phyloP scores from a whole-genome alignment of 169 alveolate genomes.

The Ichthyophthirius multifiliis region DNA sequence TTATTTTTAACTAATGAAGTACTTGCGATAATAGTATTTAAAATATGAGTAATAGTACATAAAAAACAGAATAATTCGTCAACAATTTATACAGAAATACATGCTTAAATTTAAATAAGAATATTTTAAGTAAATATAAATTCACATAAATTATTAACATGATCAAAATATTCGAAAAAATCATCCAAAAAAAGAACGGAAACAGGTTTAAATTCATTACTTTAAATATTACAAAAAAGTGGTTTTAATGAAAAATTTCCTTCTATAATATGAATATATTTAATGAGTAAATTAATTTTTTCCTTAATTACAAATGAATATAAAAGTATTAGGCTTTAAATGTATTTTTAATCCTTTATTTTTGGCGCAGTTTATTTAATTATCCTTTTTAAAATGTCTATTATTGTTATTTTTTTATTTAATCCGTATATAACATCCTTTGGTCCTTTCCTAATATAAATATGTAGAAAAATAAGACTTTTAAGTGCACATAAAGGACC shows the following conservation, averaged over 20 bases:
- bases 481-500: too few relatives aligned
- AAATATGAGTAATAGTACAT: conserved; percentile 11
- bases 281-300: background rate
- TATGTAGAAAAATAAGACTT: conserved; percentile 4
- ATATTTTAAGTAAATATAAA: background rate
- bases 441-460: conserved; percentile 40
- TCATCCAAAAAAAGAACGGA: conserved; percentile 9
- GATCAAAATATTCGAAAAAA: conserved; percentile 9
- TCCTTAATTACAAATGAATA: conserved; percentile 1
- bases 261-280: background rate
- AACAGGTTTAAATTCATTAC: conserved; percentile 12
- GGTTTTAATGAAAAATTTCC: conserved; percentile 13
- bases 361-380: background rate
- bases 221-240: conserved; percentile 8
- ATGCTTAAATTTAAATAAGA: conserved; percentile 15
- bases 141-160: background rate
- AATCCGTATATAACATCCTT: conserved; percentile 17
- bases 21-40: conserved; percentile 5
- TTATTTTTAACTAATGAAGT: too few relatives aligned
- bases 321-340: background rate
- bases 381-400: background rate
- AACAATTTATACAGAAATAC: conserved; percentile 13
- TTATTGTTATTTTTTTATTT: background rate
- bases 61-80: conserved; percentile 33
- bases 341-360: conserved; percentile 4